Conservation (phyloP, 371 early-diverging fungal genomes). For the Mortierella sp. region DNA sequence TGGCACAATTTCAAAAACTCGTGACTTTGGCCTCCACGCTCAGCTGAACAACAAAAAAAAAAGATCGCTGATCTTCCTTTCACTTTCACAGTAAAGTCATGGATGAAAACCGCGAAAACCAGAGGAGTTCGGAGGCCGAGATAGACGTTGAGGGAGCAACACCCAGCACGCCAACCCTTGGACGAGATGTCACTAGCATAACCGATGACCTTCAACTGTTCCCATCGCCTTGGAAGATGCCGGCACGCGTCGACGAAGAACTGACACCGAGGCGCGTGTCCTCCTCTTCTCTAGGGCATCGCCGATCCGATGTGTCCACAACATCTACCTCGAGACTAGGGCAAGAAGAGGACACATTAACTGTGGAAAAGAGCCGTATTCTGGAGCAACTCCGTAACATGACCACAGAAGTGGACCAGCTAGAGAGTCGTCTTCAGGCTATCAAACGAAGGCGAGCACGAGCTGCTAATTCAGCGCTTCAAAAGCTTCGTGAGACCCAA, state of each 20-base stretch:
- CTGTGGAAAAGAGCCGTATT: slow-evolving; percentile 42
- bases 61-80: not conserved
- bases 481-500: slow-evolving; percentile 28
- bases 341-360: slow-evolving; percentile 13
- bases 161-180: not conserved
- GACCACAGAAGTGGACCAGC: slow-evolving; percentile 32
- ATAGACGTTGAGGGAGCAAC: not conserved
- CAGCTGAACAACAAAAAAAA: slow-evolving; percentile 3
- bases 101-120: not conserved
- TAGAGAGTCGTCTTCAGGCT: slow-evolving; percentile 38
- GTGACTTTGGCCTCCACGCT: no score
- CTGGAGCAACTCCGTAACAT: slow-evolving; percentile 41
- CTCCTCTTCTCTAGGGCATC: slow-evolving; percentile 3
- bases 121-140: not conserved
- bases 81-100: not conserved
- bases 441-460: slow-evolving; percentile 31
- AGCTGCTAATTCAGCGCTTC: slow-evolving; percentile 18
- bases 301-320: no score
- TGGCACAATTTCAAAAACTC: no score
- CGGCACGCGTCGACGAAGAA: slow-evolving; percentile 1
- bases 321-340: slow-evolving; percentile 1
- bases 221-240: slow-evolving; percentile 19
- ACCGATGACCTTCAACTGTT: slow-evolving; percentile 1
- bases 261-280: slow-evolving; percentile 1
- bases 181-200: not conserved